These are phyloP conservation scores for Boletus rubroflammeus DNA, from an alignment of 768 basidiomycete genomes.

Conservation along the genomic window DNA sequence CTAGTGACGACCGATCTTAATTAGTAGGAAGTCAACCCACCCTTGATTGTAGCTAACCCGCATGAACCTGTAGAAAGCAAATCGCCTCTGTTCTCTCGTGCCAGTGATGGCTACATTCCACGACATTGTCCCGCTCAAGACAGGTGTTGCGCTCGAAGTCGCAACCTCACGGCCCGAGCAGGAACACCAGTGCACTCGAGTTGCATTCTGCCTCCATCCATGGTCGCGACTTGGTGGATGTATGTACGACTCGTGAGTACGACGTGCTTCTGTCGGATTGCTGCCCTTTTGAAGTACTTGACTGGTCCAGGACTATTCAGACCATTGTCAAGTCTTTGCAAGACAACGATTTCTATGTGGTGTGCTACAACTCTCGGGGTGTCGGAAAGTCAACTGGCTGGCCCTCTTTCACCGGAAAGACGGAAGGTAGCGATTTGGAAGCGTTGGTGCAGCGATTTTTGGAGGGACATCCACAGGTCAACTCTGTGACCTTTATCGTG, in stretches of 20 bases:
- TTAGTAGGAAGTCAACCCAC: constrained; percentile 1
- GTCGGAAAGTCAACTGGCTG: constrained; percentile 73
- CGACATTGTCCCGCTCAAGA: constrained; percentile 25
- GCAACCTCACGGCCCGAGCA: constrained; percentile 31
- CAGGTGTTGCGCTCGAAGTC: constrained; percentile 45
- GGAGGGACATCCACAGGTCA: constrained; percentile 38
- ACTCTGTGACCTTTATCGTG: constrained; percentile 59
- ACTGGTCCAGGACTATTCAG: constrained; percentile 32
- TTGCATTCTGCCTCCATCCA: constrained; percentile 75
- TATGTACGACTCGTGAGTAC: constrained; percentile 71
- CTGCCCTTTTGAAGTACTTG: neutral
- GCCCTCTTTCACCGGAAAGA: constrained; percentile 67
- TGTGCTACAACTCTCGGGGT: constrained; percentile 76
- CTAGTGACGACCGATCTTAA: neutral
- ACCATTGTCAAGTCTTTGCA: constrained; percentile 45
- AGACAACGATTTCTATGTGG: constrained; percentile 48
- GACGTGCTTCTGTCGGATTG: neutral
- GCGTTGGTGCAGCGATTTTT: constrained; percentile 57
- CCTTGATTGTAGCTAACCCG: neutral
- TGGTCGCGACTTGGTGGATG: constrained; percentile 83
- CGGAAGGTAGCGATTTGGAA: constrained; percentile 67
- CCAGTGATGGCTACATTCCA: neutral
- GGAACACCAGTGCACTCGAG: constrained; percentile 32
- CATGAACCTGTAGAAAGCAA: neutral
- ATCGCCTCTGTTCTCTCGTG: neutral